Base-by-base conservation (phyloP, 257 asterid species). In the Paulownia fortunei region DNA sequence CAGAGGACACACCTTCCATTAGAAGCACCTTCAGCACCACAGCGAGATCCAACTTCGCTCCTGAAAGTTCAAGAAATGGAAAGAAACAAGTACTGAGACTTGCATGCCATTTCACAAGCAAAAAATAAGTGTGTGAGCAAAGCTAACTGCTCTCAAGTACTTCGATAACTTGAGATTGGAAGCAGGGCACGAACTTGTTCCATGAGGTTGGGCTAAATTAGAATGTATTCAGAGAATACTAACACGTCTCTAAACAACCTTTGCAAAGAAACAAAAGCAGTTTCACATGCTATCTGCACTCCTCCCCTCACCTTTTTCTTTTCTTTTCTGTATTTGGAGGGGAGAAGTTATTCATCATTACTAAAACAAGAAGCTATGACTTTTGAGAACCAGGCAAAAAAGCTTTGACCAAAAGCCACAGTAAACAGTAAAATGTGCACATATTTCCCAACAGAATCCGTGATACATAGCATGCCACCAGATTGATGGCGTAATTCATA, bases 1-100 rank as follows among this genome's bases (percentile, higher is more conserved):
- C 3, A 56, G 69, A 72, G 70, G 5, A 62, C 73, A 68, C 24
- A 85, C 87, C 89, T 81, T 42, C 56, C 15, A 55, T 30, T 49
- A n/a, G 83, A 72, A 77, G 39, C 59, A 69, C n/a, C 36, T 46
- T 41, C 19, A 24, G 73, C 42, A 66, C 36, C 61, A 75, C 6
- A 13, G 71, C 13, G 19, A 37, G 66, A 73, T 26, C 19, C 46
- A 36, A 36, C 30, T 47, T 46, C 6, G n/a, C 60, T 54, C 70
- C 74, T 68, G 61, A 37, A 74, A 54, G 18, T 39, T 70, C 47
- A 51, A 82, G 60, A 66, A 68, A 66, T 42, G 15, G 68, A 34
- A 65, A 76, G 36, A 77, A 64, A 69, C 27, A 15, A 69, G 79
- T 36, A 77, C 36, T 11, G 67, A 71, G n/a, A 79, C 49, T 18